Percentiles rank a stretch among this genome's conserved stretches.
phyloP scores from a whole-genome alignment of 177 flowering plant genomes.

The Telopea speciosissima region DNA sequence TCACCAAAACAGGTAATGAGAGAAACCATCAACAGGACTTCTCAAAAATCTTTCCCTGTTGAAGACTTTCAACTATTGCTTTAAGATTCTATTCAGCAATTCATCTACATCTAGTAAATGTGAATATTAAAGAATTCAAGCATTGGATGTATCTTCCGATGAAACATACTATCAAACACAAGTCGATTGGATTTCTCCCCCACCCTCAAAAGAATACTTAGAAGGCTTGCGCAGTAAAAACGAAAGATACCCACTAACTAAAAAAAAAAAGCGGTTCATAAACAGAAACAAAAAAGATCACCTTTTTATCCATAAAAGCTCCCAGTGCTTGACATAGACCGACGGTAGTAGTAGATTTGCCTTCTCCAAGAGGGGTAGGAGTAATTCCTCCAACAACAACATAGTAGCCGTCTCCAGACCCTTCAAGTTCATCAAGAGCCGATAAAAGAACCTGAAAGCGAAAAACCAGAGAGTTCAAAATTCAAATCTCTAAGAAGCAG shows the following conservation, averaged over 20 bases:
- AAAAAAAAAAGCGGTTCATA: neutral
- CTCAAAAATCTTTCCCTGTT: neutral
- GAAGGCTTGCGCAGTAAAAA: neutral
- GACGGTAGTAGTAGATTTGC: conserved; percentile 96
- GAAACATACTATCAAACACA: neutral
- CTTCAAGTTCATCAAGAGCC: conserved; percentile 75
- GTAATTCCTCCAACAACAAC: conserved; percentile 99
- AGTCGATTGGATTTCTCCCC: neutral
- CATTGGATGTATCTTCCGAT: neutral
- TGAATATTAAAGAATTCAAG: neutral
- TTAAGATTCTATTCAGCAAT: neutral
- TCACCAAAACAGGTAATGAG: neutral
- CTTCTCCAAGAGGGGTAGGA: conserved; percentile 99
- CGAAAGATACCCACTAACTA: neutral
- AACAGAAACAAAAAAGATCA: conserved; percentile 11
- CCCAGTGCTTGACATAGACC: conserved; percentile 98
- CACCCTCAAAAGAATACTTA: neutral
- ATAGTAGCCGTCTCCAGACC: conserved; percentile 74
- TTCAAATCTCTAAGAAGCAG: neutral
- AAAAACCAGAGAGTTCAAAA: conserved; percentile 12
- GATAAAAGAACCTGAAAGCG: conserved; percentile 63
- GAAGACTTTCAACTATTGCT: neutral
- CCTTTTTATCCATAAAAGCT: conserved; percentile 91
- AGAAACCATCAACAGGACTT: neutral
- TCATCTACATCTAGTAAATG: neutral